Percentiles rank a stretch among this genome's conserved stretches.
phyloP scores from a whole-genome alignment of 257 asterid species.

The Lithospermum erythrorhizon region DNA sequence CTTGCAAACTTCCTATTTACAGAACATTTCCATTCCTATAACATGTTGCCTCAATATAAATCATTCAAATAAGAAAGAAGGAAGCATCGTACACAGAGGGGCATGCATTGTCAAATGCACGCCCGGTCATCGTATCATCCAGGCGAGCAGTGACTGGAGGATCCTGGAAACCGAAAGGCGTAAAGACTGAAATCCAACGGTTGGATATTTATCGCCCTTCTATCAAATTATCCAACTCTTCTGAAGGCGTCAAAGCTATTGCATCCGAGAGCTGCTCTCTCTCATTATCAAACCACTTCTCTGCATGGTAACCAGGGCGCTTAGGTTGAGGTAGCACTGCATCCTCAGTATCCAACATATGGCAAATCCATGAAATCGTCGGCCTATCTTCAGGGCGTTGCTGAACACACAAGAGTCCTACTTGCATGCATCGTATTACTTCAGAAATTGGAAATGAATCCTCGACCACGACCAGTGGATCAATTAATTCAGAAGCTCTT shows the following conservation, averaged over 20 bases:
- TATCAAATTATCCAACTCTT: neutral
- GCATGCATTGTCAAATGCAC: too few relatives aligned
- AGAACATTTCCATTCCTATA: too few relatives aligned
- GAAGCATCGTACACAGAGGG: too few relatives aligned
- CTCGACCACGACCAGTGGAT: neutral
- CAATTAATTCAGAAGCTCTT: neutral
- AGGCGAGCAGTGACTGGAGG: too few relatives aligned
- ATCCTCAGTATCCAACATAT: neutral
- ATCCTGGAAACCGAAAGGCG: too few relatives aligned
- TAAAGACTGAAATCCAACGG: too few relatives aligned
- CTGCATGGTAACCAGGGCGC: constrained; percentile 1
- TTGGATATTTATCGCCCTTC: neutral
- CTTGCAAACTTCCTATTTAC: too few relatives aligned
- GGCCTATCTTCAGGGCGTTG: constrained; percentile 9
- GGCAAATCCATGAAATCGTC: neutral
- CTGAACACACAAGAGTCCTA: constrained; percentile 3
- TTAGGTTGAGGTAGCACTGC: constrained; percentile 1
- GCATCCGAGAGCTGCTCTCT: neutral
- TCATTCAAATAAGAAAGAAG: too few relatives aligned
- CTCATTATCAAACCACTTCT: neutral
- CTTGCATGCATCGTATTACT: constrained; percentile 4
- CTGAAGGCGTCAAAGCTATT: neutral
- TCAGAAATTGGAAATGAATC: constrained; percentile 1
- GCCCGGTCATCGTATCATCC: too few relatives aligned
- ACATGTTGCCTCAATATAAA: too few relatives aligned